Conservation (phyloP, 306 rosid genomes). For the Pyrus pyrifolia region DNA sequence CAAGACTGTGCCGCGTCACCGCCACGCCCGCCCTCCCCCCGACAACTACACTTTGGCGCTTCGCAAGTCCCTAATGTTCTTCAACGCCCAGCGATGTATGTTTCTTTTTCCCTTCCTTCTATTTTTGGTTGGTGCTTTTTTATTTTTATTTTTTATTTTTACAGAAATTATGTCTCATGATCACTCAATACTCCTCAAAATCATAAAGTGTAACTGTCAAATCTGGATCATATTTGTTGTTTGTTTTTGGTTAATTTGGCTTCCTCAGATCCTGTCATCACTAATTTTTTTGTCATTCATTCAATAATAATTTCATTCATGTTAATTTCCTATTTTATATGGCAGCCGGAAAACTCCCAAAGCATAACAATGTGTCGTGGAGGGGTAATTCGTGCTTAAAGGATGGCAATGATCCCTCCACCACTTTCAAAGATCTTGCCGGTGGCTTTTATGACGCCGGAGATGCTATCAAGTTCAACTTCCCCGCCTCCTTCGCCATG, state of each 20-base stretch:
- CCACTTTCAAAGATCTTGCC: slow-evolving; percentile 56
- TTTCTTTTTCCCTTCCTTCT: background rate
- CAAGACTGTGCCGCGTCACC: slow-evolving; percentile 80
- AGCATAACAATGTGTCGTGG: slow-evolving; percentile 97
- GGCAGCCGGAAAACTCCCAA: slow-evolving; percentile 89
- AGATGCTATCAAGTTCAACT: slow-evolving; percentile 92
- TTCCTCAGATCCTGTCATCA: background rate
- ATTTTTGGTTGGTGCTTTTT: background rate
- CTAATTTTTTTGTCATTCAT: background rate
- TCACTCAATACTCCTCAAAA: background rate
- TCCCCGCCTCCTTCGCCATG: slow-evolving; percentile 71
- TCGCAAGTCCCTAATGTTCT: slow-evolving; percentile 94
- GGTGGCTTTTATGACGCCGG: slow-evolving; percentile 98
- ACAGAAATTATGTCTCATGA: background rate
- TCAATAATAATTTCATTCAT: background rate
- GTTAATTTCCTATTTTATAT: background rate
- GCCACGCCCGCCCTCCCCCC: slow-evolving; percentile 52
- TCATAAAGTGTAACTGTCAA: background rate
- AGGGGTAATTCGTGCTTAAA: slow-evolving; percentile 72
- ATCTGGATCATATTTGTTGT: background rate
- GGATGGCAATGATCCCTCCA: slow-evolving; percentile 49
- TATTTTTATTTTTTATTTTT: background rate
- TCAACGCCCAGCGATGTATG: slow-evolving; percentile 81
- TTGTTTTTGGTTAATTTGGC: background rate
- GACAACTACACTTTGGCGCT: slow-evolving; percentile 94